Conservation (phyloP, 2,329 filamentous ascomycete genomes). For the Pezicula rhizophila region DNA sequence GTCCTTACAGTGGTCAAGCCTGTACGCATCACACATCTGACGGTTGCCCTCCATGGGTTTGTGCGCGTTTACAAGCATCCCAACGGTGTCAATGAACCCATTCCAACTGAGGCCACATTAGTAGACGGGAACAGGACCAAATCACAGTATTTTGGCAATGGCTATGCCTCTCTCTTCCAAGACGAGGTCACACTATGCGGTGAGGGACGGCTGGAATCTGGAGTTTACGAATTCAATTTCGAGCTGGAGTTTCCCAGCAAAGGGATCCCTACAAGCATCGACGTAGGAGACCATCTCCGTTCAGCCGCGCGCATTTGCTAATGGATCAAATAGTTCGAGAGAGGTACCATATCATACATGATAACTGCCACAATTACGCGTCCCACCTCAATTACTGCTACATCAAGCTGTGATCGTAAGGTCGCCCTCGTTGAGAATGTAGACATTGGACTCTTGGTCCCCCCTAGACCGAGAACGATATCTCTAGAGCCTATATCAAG, state of each 20-base stretch:
- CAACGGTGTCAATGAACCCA: slow-evolving; percentile 46
- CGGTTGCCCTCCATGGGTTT: slow-evolving; percentile 71
- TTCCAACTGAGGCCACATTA: slow-evolving; percentile 31
- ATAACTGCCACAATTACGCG: slow-evolving; percentile 85
- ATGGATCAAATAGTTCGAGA: slow-evolving; percentile 68
- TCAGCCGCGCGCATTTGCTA: slow-evolving; percentile 6
- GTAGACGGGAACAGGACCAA: slow-evolving; percentile 30
- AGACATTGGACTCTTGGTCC: slow-evolving; percentile 70
- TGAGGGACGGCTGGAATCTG: slow-evolving; percentile 67
- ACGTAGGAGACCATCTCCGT: slow-evolving; percentile 51
- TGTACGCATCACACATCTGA: slow-evolving; percentile 72
- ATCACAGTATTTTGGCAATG: slow-evolving; percentile 63
- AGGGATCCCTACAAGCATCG: slow-evolving; percentile 83
- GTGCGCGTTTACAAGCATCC: slow-evolving; percentile 69
- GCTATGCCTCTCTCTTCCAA: slow-evolving; percentile 74
- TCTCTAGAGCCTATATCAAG: slow-evolving; percentile 83
- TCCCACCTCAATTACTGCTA: slow-evolving; percentile 79
- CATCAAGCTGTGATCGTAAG: slow-evolving; percentile 72
- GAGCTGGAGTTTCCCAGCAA: slow-evolving; percentile 64
- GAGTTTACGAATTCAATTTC: slow-evolving; percentile 75
- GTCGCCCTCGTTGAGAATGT: slow-evolving; percentile 75
- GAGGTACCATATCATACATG: slow-evolving; percentile 87
- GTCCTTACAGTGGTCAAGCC: slow-evolving; percentile 69
- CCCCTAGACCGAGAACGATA: slow-evolving; percentile 75
- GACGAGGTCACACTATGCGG: slow-evolving; percentile 77